phyloP scores from a whole-genome alignment of 345 rosid species.

The Eucalyptus victrix region DNA sequence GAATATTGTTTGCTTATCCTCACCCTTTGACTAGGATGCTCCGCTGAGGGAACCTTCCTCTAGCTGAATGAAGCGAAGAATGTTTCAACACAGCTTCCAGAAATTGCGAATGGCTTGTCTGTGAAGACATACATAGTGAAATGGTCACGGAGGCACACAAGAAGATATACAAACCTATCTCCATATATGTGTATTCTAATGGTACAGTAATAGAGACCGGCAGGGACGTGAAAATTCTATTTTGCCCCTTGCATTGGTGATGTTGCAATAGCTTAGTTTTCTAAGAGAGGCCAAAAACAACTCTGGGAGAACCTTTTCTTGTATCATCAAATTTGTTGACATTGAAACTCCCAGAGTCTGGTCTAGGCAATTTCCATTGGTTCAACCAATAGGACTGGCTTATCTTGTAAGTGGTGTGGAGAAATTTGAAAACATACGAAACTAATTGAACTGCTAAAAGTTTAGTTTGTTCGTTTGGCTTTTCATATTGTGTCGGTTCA shows the following conservation, averaged over 20 bases:
- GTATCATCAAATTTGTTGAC: background rate
- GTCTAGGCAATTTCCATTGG: background rate
- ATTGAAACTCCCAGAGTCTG: background rate
- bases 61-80: background rate
- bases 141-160: too few species aligned
- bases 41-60: background rate
- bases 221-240: background rate
- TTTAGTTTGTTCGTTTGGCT: background rate
- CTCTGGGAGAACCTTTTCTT: background rate
- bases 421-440: background rate
- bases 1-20: background rate
- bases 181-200: background rate
- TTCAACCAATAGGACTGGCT: background rate
- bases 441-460: background rate
- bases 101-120: too few species aligned
- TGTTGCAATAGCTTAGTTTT: too few species aligned
- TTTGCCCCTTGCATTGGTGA: background rate
- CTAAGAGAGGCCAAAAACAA: background rate
- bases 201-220: background rate
- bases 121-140: too few species aligned
- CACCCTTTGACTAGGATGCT: background rate
- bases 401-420: background rate
- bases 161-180: too few species aligned
- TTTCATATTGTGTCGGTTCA: background rate
- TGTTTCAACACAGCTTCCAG: too few species aligned